Evolutionary conservation across 768 basidiomycete genomes (phyloP).

Genomic region (Termitomyces eurrhizus): DNA sequence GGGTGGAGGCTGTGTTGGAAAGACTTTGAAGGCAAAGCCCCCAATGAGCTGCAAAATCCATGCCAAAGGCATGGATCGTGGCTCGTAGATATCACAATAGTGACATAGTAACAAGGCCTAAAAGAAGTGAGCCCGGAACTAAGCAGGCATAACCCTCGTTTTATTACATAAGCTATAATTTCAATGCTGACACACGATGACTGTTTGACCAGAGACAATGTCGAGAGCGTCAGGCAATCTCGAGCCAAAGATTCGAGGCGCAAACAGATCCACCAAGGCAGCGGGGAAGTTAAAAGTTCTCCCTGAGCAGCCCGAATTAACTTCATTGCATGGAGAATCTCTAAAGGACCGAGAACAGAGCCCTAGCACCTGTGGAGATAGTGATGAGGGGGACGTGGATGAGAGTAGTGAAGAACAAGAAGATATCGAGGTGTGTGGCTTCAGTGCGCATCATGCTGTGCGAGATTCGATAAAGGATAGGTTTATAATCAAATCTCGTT

Average conservation of each 20-base stretch:
- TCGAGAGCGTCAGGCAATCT: slow-evolving; percentile 17
- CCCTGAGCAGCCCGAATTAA: slow-evolving; percentile 75
- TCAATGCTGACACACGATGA: neutral
- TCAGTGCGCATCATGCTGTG: neutral
- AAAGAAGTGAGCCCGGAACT: too few species aligned
- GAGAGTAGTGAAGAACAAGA: slow-evolving; percentile 55
- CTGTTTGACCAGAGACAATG: slow-evolving; percentile 10
- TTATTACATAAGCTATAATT: slow-evolving; percentile 6
- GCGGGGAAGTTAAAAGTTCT: slow-evolving; percentile 86
- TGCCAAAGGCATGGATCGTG: too few species aligned
- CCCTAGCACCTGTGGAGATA: slow-evolving; percentile 48
- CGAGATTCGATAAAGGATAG: slow-evolving; percentile 30
- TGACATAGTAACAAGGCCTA: too few species aligned
- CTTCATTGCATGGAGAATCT: slow-evolving; percentile 21
- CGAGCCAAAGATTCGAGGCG: slow-evolving; percentile 62
- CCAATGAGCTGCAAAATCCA: too few species aligned
- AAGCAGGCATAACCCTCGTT: too few species aligned
- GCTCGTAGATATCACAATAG: too few species aligned
- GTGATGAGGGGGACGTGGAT: slow-evolving; percentile 71
- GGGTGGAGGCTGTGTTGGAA: too few species aligned
- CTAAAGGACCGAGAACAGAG: slow-evolving; percentile 44
- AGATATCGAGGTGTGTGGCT: slow-evolving; percentile 53
- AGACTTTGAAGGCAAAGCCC: too few species aligned
- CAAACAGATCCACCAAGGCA: slow-evolving; percentile 76
- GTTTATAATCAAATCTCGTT: slow-evolving; percentile 93